Evolutionary conservation across 2,329 filamentous ascomycete genomes (phyloP), one percentile per base, ranked within the genome.

Genomic region (Emmonsiellopsis sp.): DNA sequence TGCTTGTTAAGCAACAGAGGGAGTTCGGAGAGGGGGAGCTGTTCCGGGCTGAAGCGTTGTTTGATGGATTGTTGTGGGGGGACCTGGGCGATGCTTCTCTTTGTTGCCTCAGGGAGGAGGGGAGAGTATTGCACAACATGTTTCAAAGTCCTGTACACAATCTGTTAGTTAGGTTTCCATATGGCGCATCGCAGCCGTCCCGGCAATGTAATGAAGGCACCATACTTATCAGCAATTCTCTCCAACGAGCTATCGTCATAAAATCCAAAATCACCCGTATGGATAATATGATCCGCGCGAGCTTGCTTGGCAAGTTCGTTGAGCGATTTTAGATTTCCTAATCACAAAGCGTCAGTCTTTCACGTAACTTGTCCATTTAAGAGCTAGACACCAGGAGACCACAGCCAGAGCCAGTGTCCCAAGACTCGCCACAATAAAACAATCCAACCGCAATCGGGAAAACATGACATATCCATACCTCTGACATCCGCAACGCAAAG

Each of bases 41-140:
- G 87, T 65, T 84, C 83, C 20, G 89, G 80, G 8, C 82, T 76
- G 70, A 95, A 95, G 62, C 90, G 86, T 57, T 85, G 80, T 76
- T 96, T 96, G 70, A 96, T 87, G 2, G 78, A 70, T 58, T 73
- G 75, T 63, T 82, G 78, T 40, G 89, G 83, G 45, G 87, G 86
- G 49, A 84, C 75, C 52, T 79, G 79, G 55, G 86, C 85, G 59
- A 86, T 83, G 55, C 80, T 76, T 59, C 79, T 79, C 73, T 85
- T 86, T 64, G 83, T 76, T 55, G 80, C 74, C 68, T 97, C 92
- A 56, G 85, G 81, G 60, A 98, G 88, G 62, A 98, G 80, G 16
- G 93, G 93, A 51, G 93, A 98, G 73, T 98, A 98, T 74, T 98
- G 93, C 53, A 92, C 92, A 61, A 98, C 93, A 75, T 98, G 93